A percentile compares a stretch with the other conserved stretches of the same genome.
Conservation (phyloP, 176 grass and related monocot genomes). For the Tuctoria greenei region DNA sequence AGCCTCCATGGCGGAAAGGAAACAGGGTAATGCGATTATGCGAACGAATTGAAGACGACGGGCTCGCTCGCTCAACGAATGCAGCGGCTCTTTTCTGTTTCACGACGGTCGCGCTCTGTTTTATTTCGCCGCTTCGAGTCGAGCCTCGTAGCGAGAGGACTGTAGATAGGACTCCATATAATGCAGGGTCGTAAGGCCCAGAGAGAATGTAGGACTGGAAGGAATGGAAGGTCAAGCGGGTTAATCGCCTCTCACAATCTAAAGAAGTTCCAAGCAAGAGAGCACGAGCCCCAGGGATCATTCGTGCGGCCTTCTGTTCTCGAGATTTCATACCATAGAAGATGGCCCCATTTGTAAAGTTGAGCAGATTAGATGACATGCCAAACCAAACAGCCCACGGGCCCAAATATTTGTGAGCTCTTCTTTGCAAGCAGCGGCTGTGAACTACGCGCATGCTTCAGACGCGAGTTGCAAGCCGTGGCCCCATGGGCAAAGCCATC, state of each 20-base stretch:
- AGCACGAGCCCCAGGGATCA: not conserved
- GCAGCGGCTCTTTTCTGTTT: not conserved
- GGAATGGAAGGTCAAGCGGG: slow-evolving; percentile 10
- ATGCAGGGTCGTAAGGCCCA: not conserved
- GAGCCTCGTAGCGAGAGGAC: not conserved
- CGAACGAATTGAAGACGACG: not conserved
- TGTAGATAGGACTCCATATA: not conserved
- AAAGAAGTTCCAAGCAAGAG: not conserved
- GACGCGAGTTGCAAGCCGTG: too few relatives aligned
- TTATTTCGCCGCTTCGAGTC: not conserved
- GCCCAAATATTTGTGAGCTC: not conserved
- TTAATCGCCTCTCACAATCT: not conserved
- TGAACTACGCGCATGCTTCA: not conserved
- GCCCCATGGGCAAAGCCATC: too few relatives aligned
- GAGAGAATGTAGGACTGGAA: slow-evolving; percentile 11
- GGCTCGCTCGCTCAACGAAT: not conserved
- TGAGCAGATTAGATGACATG: not conserved
- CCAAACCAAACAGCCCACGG: not conserved
- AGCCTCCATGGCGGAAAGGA: slow-evolving; percentile 19
- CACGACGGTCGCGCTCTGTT: not conserved
- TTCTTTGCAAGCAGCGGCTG: not conserved
- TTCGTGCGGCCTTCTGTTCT: not conserved
- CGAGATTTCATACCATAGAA: not conserved
- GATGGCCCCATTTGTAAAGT: too few relatives aligned
- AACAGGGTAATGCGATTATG: not conserved